These are phyloP conservation scores for Nissolia schottii DNA, from an alignment of 306 rosid species.

Conservation along the genomic window DNA sequence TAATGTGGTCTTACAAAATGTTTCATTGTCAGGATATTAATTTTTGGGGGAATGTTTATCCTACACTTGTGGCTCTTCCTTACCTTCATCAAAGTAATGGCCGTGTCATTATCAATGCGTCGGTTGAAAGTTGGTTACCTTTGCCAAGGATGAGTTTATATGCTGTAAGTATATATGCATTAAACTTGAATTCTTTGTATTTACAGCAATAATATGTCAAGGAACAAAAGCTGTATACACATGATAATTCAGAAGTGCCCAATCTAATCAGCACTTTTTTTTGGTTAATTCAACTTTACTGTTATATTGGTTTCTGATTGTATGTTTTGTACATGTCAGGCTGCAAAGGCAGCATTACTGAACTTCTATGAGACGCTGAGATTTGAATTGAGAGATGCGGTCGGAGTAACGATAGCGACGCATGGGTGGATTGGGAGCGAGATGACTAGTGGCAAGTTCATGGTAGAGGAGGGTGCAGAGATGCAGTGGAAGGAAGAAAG, in stretches of 20 bases:
- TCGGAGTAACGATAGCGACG: slow-evolving; percentile 77
- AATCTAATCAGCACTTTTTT: background rate
- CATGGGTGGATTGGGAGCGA: slow-evolving; percentile 87
- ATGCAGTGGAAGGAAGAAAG: slow-evolving; percentile 95
- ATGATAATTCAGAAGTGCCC: background rate
- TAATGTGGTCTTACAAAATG: background rate
- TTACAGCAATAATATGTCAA: background rate
- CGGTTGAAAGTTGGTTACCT: slow-evolving; percentile 82
- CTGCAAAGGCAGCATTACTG: slow-evolving; percentile 72
- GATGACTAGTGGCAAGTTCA: slow-evolving; percentile 76
- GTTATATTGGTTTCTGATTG: background rate
- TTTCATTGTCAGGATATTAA: slow-evolving; percentile 58
- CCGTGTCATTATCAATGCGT: slow-evolving; percentile 66
- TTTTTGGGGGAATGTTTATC: slow-evolving; percentile 89
- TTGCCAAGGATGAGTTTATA: slow-evolving; percentile 86
- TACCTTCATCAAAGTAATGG: slow-evolving; percentile 69
- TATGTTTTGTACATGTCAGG: slow-evolving; percentile 31
- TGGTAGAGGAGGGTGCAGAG: slow-evolving; percentile 80
- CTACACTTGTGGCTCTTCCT: slow-evolving; percentile 80
- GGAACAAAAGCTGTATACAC: background rate
- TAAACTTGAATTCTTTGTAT: background rate
- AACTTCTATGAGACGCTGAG: slow-evolving; percentile 84
- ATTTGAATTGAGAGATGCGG: slow-evolving; percentile 71
- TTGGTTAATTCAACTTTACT: background rate
- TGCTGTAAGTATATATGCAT: slow-evolving; percentile 52